Conservation (phyloP, 2,329 filamentous ascomycete genomes). For the Coniochaeta sp. region DNA sequence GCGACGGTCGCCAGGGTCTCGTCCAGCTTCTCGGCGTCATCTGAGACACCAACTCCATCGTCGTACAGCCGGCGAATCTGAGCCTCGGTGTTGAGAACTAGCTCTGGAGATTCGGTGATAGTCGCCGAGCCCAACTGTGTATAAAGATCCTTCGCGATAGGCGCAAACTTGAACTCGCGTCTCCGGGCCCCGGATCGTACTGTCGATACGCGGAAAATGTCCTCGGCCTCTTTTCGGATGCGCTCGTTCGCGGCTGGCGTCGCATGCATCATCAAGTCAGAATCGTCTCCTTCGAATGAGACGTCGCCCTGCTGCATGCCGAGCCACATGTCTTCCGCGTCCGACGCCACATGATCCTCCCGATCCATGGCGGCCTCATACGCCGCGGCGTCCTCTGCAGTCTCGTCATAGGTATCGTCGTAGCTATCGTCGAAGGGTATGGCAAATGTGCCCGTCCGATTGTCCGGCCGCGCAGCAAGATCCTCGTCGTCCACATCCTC, state of each 20-base stretch:
- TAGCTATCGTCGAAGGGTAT: slow-evolving; percentile 28
- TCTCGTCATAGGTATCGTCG: slow-evolving; percentile 33
- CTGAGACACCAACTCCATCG: slow-evolving; percentile 47
- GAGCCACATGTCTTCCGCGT: slow-evolving; percentile 24
- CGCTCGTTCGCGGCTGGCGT: slow-evolving; percentile 47
- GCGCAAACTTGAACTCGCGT: slow-evolving; percentile 56
- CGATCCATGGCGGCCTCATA: slow-evolving; percentile 18
- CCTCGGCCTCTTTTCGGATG: slow-evolving; percentile 46
- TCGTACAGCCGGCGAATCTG: slow-evolving; percentile 59
- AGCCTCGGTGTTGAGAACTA: slow-evolving; percentile 71
- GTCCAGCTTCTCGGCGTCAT: slow-evolving; percentile 49
- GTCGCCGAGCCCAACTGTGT: slow-evolving; percentile 46
- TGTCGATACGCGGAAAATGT: slow-evolving; percentile 45
- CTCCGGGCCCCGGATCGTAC: slow-evolving; percentile 31
- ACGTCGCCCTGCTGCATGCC: slow-evolving; percentile 13
- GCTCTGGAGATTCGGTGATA: slow-evolving; percentile 60
- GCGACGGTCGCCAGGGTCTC: slow-evolving; percentile 47
- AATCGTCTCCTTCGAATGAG: slow-evolving; percentile 32
- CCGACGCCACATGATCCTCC: slow-evolving; percentile 12
- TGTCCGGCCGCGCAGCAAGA: slow-evolving; percentile 13
- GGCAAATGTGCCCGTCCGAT: slow-evolving; percentile 20
- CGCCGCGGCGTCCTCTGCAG: slow-evolving; percentile 26
- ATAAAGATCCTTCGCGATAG: slow-evolving; percentile 66
- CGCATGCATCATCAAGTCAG: slow-evolving; percentile 46
- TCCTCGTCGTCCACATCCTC: slow-evolving; percentile 29